Conservation (phyloP, 768 basidiomycete species). For the Auricularia heimuer region DNA sequence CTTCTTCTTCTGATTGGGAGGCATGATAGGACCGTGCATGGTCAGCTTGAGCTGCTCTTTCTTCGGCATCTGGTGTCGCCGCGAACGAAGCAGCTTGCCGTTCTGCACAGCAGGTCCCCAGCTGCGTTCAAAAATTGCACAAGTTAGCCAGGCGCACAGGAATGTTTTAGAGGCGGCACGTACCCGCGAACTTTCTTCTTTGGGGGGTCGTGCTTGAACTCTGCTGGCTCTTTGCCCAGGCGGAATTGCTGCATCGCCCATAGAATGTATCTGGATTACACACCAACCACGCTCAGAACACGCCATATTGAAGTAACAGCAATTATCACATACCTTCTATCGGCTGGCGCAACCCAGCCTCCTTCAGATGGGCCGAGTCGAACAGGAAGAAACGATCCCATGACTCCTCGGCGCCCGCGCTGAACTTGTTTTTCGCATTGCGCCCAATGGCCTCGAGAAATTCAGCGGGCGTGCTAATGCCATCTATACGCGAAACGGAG, state of each 20-base stretch:
- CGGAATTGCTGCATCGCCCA: slow-evolving; percentile 83
- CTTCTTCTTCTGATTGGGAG: neutral
- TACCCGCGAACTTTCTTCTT: slow-evolving; percentile 77
- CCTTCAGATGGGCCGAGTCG: slow-evolving; percentile 46
- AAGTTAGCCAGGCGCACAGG: slow-evolving; percentile 2
- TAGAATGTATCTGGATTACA: slow-evolving; percentile 55
- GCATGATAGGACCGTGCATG: slow-evolving; percentile 1
- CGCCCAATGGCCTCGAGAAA: slow-evolving; percentile 73
- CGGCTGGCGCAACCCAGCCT: slow-evolving; percentile 57
- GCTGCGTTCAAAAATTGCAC: slow-evolving; percentile 24
- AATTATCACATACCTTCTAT: slow-evolving; percentile 48
- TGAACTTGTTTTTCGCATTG: slow-evolving; percentile 51
- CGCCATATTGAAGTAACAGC: neutral
- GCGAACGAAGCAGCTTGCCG: slow-evolving; percentile 65
- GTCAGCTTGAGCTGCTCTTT: neutral
- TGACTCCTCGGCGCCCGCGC: slow-evolving; percentile 29
- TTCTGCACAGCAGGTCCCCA: slow-evolving; percentile 69
- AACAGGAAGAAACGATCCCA: slow-evolving; percentile 70
- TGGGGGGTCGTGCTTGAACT: slow-evolving; percentile 53
- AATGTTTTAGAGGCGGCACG: slow-evolving; percentile 17
- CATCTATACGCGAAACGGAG: slow-evolving; percentile 24
- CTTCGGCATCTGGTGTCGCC: slow-evolving; percentile 23
- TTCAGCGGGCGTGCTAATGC: slow-evolving; percentile 45
- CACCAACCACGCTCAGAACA: neutral
- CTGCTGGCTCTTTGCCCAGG: slow-evolving; percentile 38